Percentiles rank a stretch among this genome's conserved stretches.
Conservation (phyloP, 1,284 basidiomycete species). For the Coniferiporia sulphurascens region DNA sequence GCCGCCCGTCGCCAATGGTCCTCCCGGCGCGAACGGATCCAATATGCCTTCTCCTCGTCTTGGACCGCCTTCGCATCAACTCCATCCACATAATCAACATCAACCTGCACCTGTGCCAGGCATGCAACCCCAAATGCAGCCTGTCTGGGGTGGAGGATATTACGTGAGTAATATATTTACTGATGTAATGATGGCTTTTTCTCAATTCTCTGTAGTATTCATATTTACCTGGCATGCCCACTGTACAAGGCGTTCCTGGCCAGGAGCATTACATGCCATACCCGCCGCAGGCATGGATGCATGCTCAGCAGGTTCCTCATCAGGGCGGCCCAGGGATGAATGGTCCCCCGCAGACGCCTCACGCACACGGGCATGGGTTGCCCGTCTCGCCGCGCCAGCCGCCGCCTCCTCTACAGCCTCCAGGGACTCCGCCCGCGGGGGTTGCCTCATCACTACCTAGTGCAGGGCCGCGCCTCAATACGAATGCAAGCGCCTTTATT, state of each 20-base stretch:
- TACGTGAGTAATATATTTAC: slow-evolving; percentile 31
- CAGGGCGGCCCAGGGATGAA: slow-evolving; percentile 9
- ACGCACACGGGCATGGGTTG: slow-evolving; percentile 29
- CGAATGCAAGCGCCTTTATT: slow-evolving; percentile 59
- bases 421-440: slow-evolving; percentile 59
- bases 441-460: slow-evolving; percentile 67
- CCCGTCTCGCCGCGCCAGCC: slow-evolving; percentile 59
- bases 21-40: slow-evolving; percentile 38
- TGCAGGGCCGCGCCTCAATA: slow-evolving; percentile 44
- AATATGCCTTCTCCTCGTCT: slow-evolving; percentile 50
- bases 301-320: slow-evolving; percentile 37
- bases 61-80: slow-evolving; percentile 45
- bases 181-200: slow-evolving; percentile 11
- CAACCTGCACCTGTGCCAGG: slow-evolving; percentile 43
- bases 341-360: slow-evolving; percentile 29
- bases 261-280: slow-evolving; percentile 32
- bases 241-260: slow-evolving; percentile 20
- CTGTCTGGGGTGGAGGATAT: slow-evolving; percentile 35
- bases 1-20: slow-evolving; percentile 46
- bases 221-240: slow-evolving; percentile 27
- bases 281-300: slow-evolving; percentile 26
- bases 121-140: slow-evolving; percentile 37
- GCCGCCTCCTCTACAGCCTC: slow-evolving; percentile 48
- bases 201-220: slow-evolving; percentile 26
- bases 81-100: slow-evolving; percentile 18